Base-by-base conservation (phyloP, 768 basidiomycete genomes). In the Rhodotorula babjevae region DNA sequence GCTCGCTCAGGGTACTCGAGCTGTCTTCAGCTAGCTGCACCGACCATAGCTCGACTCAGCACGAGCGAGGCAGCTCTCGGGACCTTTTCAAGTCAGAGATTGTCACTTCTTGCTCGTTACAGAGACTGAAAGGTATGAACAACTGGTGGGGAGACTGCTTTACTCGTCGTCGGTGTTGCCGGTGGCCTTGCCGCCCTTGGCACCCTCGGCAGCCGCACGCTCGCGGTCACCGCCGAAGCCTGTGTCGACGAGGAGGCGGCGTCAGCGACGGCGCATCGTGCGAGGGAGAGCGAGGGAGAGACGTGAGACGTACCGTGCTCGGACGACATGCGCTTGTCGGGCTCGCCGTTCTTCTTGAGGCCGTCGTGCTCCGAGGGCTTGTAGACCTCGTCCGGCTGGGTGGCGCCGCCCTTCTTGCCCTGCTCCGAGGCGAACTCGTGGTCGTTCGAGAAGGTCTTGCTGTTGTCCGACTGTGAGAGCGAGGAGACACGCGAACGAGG, bases 141-240 rank as follows among this genome's bases (percentile, higher is more conserved):
- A 36, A 36, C 36, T 36, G 36, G 5, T 36, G 9, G 9, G n/a
- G 36, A 36, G 9, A 36, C 36, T 5, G 36, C 36, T 36, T 36
- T 36, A 36, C 31, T 46, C 16, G 9, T 10, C 46, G 46, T 21
- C 61, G 21, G 61, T 52, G 25, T n/a, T 52, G 15, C 31, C 12
- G 27, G 36, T 36, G 36, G 36, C 4, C 36, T 36, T 36, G 36
- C 50, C 50, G 49, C 50, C 50, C 19, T 15, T 19, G 36, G 36
- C 36, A 9, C 36, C 36, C 36, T 36, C 36, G 9, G 36, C 36
- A 36, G 36, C 36, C 36, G 56, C 57, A 12, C 46, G 46, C 49
- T 58, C 47, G 47, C 36, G 65, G 65, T 67, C 59, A 6, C 49
- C 66, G n/a, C 66, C 66, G 42, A 67, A 67, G 66, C 66, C 49